These are phyloP conservation scores for Fusarium camptoceras DNA, from an alignment of 2,329 filamentous ascomycete genomes.

Conservation along the genomic window DNA sequence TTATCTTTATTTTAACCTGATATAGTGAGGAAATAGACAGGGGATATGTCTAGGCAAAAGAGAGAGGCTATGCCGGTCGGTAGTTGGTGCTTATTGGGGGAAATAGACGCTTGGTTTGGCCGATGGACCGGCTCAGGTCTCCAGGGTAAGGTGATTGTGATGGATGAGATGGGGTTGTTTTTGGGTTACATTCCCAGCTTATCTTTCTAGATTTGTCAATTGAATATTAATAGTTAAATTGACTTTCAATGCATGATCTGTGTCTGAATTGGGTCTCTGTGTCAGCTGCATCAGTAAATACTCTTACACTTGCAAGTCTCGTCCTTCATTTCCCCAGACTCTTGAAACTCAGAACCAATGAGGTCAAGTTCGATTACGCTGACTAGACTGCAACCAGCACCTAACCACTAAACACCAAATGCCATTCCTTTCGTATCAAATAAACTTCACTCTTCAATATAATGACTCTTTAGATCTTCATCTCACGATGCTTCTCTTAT, in stretches of 20 bases:
- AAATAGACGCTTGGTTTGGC: neutral
- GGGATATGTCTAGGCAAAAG: neutral
- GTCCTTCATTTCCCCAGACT: neutral
- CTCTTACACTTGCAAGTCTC: neutral
- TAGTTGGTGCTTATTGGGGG: constrained; percentile 9
- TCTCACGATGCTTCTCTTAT: neutral
- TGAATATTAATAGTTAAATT: neutral
- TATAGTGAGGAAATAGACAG: neutral
- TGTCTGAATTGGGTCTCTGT: neutral
- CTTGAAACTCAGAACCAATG: constrained; percentile 30
- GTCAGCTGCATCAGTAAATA: too few relatives aligned
- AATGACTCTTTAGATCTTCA: neutral
- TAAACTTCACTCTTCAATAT: neutral
- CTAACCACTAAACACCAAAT: constrained; percentile 1
- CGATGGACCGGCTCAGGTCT: neutral
- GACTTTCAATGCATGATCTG: neutral
- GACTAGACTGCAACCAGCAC: constrained; percentile 29
- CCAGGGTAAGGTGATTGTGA: constrained; percentile 20
- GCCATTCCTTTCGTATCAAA: neutral
- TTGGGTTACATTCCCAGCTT: neutral
- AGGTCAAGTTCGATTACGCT: constrained; percentile 39
- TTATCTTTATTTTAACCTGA: constrained; percentile 4
- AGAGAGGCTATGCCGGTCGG: neutral
- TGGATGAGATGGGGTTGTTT: neutral
- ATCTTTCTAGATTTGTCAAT: neutral